These are phyloP conservation scores for Pyronema domesticum DNA, from an alignment of 495 filamentous ascomycete genomes.

Conservation along the genomic window DNA sequence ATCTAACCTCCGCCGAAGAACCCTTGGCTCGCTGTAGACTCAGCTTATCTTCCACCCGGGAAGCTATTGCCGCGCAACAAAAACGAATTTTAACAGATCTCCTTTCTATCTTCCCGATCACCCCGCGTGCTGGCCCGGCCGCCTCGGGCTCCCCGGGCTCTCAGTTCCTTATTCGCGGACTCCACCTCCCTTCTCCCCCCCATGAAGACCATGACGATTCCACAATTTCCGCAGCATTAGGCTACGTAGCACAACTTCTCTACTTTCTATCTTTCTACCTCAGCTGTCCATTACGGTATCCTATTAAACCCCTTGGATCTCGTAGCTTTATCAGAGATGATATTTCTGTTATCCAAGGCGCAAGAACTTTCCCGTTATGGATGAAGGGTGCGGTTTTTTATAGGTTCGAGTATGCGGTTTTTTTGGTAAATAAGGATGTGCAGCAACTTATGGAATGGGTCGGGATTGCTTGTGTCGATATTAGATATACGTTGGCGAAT, in stretches of 20 bases:
- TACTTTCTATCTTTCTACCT: conserved; percentile 72
- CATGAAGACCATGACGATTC: conserved; percentile 39
- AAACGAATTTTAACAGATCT: conserved; percentile 77
- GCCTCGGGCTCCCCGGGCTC: too few relatives aligned
- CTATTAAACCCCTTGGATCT: conserved; percentile 51
- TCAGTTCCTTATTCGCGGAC: conserved; percentile 64
- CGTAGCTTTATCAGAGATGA: conserved; percentile 63
- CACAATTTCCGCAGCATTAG: conserved; percentile 60
- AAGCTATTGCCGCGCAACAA: conserved; percentile 58
- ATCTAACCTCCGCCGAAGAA: conserved; percentile 28
- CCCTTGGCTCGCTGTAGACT: conserved; percentile 43
- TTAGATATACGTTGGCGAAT: conserved; percentile 80
- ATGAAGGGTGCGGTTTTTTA: conserved; percentile 58
- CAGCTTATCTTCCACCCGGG: conserved; percentile 39
- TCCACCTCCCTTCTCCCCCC: conserved; percentile 51
- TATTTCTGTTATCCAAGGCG: conserved; percentile 29
- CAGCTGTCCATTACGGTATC: conserved; percentile 60
- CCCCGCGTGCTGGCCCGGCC: conserved; percentile 46
- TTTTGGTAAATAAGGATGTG: conserved; percentile 83
- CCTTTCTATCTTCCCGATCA: conserved; percentile 58
- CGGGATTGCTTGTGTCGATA: conserved; percentile 61
- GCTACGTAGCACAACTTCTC: conserved; percentile 59
- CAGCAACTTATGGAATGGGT: conserved; percentile 63
- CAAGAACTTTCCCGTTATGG: conserved; percentile 64
- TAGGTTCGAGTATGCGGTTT: conserved; percentile 88